Evolutionary conservation across 2,329 filamentous ascomycete species (phyloP).

Genomic region (Chaetomiaceae sp.): DNA sequence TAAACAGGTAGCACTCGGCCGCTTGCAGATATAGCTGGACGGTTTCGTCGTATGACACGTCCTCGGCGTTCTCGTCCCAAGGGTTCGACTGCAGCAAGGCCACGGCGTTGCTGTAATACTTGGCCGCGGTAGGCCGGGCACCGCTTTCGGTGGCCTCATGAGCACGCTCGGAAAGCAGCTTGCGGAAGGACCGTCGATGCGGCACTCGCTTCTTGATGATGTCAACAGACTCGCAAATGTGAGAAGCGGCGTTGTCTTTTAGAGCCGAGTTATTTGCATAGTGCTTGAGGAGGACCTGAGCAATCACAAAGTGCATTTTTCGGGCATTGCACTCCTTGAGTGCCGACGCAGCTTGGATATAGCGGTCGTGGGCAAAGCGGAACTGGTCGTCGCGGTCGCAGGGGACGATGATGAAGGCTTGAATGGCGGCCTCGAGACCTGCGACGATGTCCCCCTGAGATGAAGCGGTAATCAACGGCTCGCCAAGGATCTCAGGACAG

Average conservation of each 20-base stretch:
- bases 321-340: conserved; percentile 64
- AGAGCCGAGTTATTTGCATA: conserved; percentile 56
- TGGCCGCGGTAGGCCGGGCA: conserved; percentile 74
- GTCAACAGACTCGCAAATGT: conserved; percentile 72
- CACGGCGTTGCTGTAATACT: conserved; percentile 75
- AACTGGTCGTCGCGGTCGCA: conserved; percentile 84
- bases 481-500: conserved; percentile 27
- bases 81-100: conserved; percentile 72
- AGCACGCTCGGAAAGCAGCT: conserved; percentile 74
- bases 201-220: conserved; percentile 65
- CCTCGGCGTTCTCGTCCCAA: conserved; percentile 66
- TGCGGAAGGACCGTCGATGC: conserved; percentile 62
- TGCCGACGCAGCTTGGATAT: conserved; percentile 67
- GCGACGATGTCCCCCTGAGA: conserved; percentile 65
- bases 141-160: conserved; percentile 76
- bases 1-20: conserved; percentile 78
- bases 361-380: conserved; percentile 83
- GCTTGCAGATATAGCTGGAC: conserved; percentile 72
- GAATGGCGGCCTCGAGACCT: conserved; percentile 77
- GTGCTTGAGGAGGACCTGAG: conserved; percentile 73
- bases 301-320: conserved; percentile 90
- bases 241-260: conserved; percentile 70
- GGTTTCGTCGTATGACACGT: conserved; percentile 83
- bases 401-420: conserved; percentile 74
- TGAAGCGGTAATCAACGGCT: conserved; percentile 43